Evolutionary conservation across 441 rosid genomes (phyloP), one percentile per base, ranked within the genome.

Genomic region (Croton laevigatus): DNA sequence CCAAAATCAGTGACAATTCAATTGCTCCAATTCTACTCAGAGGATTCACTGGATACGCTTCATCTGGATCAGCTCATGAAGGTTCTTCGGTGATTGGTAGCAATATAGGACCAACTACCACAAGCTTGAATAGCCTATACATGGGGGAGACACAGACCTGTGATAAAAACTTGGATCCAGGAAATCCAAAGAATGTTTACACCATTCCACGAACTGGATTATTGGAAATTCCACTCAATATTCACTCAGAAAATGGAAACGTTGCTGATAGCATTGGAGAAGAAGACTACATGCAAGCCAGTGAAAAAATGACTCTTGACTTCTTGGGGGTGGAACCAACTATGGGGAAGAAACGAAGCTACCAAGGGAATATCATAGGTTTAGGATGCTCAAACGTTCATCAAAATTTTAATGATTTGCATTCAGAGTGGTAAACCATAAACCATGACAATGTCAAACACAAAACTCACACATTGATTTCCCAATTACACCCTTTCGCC

Each of bases 311-410:
- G 81, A 85, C 89, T 0, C 73, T 86, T 54, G 90, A 86, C 70
- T 85, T 85, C 78, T 69, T 88, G 17, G 89, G 86, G 22, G 81
- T 83, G 71, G 87, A 88, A 71, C 81, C 82, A 14, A 45, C 76
- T 37, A 45, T 19, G 17, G 76, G 78, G 19, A 78, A 55, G 42
- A 79, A 79, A 66, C 70, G 81, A 65, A 80, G 72, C 72, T 73
- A 44, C 6, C 78, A 76, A 38, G 79, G 72, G 20, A 71, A 62
- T 51, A 38, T 65, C 5, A 52, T 68, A 34, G 81, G 73, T 45
- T 59, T 78, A 34, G 81, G 73, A 22, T 78, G 74, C 70, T 57
- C 78, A 22, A 72, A 73, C 37, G 59, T 53, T 19, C 77, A 71
- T 23, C 81, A 72, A 55, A 69, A 72, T 59, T 59, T 66, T 57